phyloP scores from a whole-genome alignment of 2,329 filamentous ascomycete genomes.

The Aureobasidium leucospermi region DNA sequence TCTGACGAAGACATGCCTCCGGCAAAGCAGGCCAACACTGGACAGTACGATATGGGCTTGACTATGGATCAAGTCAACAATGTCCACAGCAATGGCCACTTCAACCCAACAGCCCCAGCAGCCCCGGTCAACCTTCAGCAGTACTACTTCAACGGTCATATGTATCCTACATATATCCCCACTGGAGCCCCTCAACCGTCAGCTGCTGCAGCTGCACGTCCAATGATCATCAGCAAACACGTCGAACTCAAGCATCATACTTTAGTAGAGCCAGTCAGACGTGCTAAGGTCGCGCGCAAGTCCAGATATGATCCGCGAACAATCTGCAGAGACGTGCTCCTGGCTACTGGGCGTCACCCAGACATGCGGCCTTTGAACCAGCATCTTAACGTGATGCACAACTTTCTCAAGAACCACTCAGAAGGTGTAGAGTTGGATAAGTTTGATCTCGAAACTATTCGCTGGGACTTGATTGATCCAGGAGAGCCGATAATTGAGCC shows the following conservation, averaged over 20 bases:
- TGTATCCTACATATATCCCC: neutral
- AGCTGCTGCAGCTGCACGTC: neutral
- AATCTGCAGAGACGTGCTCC: slow-evolving; percentile 56
- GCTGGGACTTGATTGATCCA: slow-evolving; percentile 56
- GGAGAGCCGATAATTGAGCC: slow-evolving; percentile 32
- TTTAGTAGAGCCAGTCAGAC: slow-evolving; percentile 40
- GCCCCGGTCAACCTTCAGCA: neutral
- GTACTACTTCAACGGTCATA: slow-evolving; percentile 8
- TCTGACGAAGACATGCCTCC: slow-evolving; percentile 40
- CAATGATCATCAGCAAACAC: neutral
- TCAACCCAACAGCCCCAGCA: neutral
- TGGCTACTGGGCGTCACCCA: slow-evolving; percentile 55
- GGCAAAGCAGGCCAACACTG: slow-evolving; percentile 26
- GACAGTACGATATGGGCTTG: neutral
- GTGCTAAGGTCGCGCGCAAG: slow-evolving; percentile 40
- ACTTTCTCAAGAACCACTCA: slow-evolving; percentile 31
- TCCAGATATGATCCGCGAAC: slow-evolving; percentile 53
- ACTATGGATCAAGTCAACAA: neutral
- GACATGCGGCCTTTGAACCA: slow-evolving; percentile 51
- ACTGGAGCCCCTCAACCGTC: neutral
- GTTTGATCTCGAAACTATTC: slow-evolving; percentile 51
- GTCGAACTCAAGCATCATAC: slow-evolving; percentile 24
- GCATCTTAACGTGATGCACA: slow-evolving; percentile 42
- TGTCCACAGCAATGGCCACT: neutral
- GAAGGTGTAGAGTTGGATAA: slow-evolving; percentile 32